Evolutionary conservation across 257 asterid species (phyloP).

Genomic region (Eustoma russellianum): DNA sequence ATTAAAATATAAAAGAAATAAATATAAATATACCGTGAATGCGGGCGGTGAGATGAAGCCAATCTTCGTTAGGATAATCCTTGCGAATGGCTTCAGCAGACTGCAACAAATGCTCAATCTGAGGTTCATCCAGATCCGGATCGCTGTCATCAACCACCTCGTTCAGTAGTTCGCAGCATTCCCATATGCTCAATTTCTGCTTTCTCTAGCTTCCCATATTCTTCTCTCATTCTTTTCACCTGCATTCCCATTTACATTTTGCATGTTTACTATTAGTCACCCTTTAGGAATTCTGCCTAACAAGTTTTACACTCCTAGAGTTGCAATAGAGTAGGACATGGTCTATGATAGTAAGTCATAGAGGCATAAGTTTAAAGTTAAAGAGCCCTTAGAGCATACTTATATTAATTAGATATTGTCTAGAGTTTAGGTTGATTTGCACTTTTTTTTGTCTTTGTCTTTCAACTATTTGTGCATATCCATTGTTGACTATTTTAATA

Average conservation of each 20-base stretch:
- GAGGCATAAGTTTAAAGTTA: no score
- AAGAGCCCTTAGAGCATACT: no score
- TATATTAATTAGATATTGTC: no score
- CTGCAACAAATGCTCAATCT: conserved; percentile 30
- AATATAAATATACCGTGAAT: conserved; percentile 23
- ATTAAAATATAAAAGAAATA: background rate
- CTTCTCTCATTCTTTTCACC: conserved; percentile 26
- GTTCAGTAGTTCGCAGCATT: conserved; percentile 30
- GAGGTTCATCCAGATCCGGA: conserved; percentile 36
- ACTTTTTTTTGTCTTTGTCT: no score
- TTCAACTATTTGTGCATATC: no score
- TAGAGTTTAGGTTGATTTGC: no score
- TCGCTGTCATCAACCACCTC: conserved; percentile 35
- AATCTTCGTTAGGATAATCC: conserved; percentile 29
- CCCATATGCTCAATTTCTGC: conserved; percentile 36
- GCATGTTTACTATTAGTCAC: background rate
- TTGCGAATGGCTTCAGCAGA: conserved; percentile 33
- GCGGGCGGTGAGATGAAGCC: conserved; percentile 31
- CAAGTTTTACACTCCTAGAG: background rate
- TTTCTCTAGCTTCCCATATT: conserved; percentile 22
- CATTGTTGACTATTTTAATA: no score
- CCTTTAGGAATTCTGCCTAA: background rate
- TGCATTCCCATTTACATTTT: conserved; percentile 5
- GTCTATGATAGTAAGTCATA: no score
- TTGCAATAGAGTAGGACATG: no score